Evolutionary conservation across 2,329 filamentous ascomycete species (phyloP).

Genomic region (Pezicula radicicola): DNA sequence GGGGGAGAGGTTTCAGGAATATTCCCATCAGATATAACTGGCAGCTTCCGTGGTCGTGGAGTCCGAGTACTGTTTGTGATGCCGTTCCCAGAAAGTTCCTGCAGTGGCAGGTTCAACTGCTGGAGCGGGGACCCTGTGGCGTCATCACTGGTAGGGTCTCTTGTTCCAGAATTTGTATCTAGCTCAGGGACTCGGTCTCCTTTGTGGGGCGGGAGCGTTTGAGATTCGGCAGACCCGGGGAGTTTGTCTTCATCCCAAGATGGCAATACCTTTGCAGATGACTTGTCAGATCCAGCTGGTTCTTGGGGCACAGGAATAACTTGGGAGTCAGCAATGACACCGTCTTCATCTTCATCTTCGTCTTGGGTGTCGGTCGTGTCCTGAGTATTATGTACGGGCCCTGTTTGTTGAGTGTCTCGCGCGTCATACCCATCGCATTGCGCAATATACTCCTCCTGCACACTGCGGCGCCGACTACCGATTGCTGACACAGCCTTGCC

Average conservation of each 20-base stretch:
- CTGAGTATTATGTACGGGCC: neutral
- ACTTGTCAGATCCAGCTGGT: too few species aligned
- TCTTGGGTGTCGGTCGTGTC: too few species aligned
- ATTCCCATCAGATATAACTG: constrained; percentile 10
- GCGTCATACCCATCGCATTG: constrained; percentile 22
- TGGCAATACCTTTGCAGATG: neutral
- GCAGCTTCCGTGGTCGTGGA: neutral
- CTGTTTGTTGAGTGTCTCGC: constrained; percentile 18
- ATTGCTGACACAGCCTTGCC: neutral
- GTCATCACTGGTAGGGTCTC: neutral
- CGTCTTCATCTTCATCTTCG: constrained; percentile 7
- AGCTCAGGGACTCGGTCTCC: neutral
- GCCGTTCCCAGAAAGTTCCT: constrained; percentile 13
- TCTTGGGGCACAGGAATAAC: neutral
- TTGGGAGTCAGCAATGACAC: constrained; percentile 26
- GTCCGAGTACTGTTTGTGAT: neutral
- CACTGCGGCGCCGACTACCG: constrained; percentile 13
- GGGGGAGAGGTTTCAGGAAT: constrained; percentile 29
- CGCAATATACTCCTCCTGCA: constrained; percentile 22
- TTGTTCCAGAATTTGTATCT: neutral
- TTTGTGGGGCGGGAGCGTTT: neutral
- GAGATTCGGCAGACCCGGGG: neutral
- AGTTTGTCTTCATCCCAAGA: too few species aligned
- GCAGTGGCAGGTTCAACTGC: constrained; percentile 6
- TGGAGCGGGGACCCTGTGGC: neutral